Base-by-base conservation (phyloP, 495 filamentous ascomycete genomes). In the Penicillium verhagenii region DNA sequence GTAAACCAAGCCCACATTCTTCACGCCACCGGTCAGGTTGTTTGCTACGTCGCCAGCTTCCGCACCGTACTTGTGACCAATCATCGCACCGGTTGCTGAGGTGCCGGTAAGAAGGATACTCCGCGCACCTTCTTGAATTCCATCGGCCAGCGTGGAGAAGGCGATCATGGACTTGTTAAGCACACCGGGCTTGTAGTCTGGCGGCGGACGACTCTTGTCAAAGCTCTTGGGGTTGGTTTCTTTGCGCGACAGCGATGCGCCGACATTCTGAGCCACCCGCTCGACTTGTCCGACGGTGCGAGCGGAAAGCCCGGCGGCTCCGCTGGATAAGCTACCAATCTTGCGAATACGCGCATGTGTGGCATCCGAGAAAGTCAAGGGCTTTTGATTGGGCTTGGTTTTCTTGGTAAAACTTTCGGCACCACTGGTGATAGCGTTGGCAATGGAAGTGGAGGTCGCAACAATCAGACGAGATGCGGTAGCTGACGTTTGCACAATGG, bases 1-100 rank as follows among this genome's bases (percentile, higher is more conserved):
- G 64, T 98, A 98, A n/a, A 98, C 94, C 33, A 98, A 75, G 4
- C 92, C 93, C 38, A 97, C 95, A 61, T 97, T 97, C 75, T 89
- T 95, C 59, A 96, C 86, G 6, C 91, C 91, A 3, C 92, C 88
- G 0, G 89, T 89, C 45, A 98, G 62, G 42, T 86, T 78, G 44
- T 78, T 73, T 4, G 90, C 83, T 4, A 97, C 74, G 4, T 81
- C 75, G 50, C 90, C 88, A 2, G 94, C 94, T 70, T 97, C 90
- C 6, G 79, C 63, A 8, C 94, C 94, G 69, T 91, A 98, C 52
- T 77, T 83, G 72, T 98, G 93, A 5, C 82, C 77, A 7, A 97
- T 88, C 55, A 96, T 84, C 4, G 83, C 86, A 16, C 86, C 90
- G 19, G 92, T 88, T 1, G 92, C 91, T 3, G 81, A 75, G 0